A percentile compares a stretch with the other conserved stretches of the same genome.
These are phyloP conservation scores for Avena sativa DNA, from an alignment of 176 grass and related monocot species.

Conservation along the genomic window DNA sequence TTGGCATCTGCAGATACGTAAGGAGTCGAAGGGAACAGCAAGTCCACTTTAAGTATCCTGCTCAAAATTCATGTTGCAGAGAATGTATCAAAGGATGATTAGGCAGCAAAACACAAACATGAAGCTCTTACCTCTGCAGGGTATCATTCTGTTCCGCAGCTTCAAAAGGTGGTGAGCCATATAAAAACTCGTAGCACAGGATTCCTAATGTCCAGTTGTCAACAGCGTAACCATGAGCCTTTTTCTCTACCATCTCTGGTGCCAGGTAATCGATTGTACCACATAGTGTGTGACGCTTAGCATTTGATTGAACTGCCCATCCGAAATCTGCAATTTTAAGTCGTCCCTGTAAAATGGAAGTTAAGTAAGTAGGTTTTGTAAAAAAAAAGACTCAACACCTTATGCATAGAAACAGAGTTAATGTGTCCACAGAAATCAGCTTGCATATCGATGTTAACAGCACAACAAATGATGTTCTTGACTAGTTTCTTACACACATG, in stretches of 20 bases:
- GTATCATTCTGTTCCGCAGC: constrained; percentile 73
- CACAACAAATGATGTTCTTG: not conserved
- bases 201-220: constrained; percentile 96
- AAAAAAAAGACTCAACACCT: constrained; percentile 9
- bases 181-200: constrained; percentile 91
- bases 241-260: constrained; percentile 95
- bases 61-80: constrained; percentile 36
- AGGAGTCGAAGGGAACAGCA: constrained; percentile 72
- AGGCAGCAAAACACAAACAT: not conserved
- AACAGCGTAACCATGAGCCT: constrained; percentile 83
- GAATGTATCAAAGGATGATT: constrained; percentile 35
- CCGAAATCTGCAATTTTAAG: constrained; percentile 98
- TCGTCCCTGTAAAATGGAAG: constrained; percentile 64
- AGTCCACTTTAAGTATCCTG: constrained; percentile 89
- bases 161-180: constrained; percentile 86
- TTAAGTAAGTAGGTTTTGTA: not conserved
- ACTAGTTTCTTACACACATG: not conserved
- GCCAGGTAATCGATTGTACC: constrained; percentile 94
- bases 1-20: constrained; percentile 73
- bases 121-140: constrained; percentile 52
- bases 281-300: constrained; percentile 89
- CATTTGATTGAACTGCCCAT: constrained; percentile 78
- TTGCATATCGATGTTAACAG: not conserved
- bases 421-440: not conserved
- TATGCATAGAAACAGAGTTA: not conserved